Percentiles rank a stretch among this genome's conserved stretches.
These are phyloP conservation scores for Leishmania arabica DNA, from an alignment of 208 protist genomes.

Conservation along the genomic window DNA sequence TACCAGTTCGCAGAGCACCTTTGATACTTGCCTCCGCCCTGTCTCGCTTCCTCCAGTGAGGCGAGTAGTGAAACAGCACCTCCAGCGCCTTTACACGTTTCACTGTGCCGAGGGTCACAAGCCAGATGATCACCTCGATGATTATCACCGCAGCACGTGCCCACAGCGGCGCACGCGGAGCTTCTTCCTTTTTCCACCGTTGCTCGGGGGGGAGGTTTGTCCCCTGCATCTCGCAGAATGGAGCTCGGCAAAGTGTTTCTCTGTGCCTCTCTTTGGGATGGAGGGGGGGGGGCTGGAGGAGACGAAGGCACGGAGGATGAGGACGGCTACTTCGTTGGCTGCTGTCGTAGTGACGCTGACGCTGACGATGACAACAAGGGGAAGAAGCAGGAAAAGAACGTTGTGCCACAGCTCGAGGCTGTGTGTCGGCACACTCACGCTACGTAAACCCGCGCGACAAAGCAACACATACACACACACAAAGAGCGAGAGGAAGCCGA, in stretches of 20 bases:
- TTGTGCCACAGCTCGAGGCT: too few species aligned
- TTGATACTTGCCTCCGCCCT: slow-evolving; percentile 28
- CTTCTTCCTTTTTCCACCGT: neutral
- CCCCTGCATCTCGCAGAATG: neutral
- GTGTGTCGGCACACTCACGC: neutral
- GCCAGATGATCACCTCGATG: slow-evolving; percentile 32
- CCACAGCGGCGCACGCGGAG: slow-evolving; percentile 13
- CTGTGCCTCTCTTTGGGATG: neutral
- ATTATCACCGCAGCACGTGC: slow-evolving; percentile 17
- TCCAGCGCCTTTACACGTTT: slow-evolving; percentile 28
- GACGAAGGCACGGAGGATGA: neutral
- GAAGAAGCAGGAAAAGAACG: neutral
- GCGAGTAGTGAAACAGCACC: slow-evolving; percentile 16
- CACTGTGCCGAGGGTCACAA: slow-evolving; percentile 31
- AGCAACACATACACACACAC: neutral
- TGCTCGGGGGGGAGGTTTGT: neutral
- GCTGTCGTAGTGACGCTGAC: neutral
- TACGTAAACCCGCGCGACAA: neutral
- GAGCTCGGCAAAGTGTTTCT: neutral
- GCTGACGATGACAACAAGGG: neutral
- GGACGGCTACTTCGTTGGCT: neutral
- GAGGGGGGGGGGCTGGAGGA: neutral
- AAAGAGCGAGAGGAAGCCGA: neutral
- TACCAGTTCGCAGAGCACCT: slow-evolving; percentile 21
- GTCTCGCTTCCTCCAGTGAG: slow-evolving; percentile 30